A percentile compares a stretch with the other conserved stretches of the same genome.
Conservation (phyloP, 495 filamentous ascomycete species). For the Trichoderma erinaceum region DNA sequence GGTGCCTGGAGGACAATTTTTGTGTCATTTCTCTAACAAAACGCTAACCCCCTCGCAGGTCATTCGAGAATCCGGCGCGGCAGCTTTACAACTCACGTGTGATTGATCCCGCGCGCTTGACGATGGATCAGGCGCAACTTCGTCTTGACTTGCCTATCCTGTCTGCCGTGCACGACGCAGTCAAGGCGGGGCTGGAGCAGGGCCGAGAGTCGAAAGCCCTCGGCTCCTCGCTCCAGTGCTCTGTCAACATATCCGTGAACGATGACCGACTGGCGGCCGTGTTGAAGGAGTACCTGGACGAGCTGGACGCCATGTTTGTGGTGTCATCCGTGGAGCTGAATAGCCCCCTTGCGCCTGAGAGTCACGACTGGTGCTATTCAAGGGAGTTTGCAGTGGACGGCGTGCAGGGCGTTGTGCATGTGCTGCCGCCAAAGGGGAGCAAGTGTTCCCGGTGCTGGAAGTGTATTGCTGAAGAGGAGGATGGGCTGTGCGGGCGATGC, state of each 20-base stretch:
- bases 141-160: conserved; percentile 52
- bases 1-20: conserved; percentile 12
- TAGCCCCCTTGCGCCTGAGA: conserved; percentile 22
- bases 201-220: conserved; percentile 59
- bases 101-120: conserved; percentile 29
- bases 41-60: conserved; percentile 3
- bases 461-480: conserved; percentile 55
- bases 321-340: conserved; percentile 60
- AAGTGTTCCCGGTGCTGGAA: conserved; percentile 92
- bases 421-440: conserved; percentile 55
- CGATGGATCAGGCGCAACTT: conserved; percentile 25
- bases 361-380: conserved; percentile 49
- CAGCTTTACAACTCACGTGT: conserved; percentile 39
- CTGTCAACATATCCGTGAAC: conserved; percentile 38
- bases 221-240: conserved; percentile 68
- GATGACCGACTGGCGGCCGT: conserved; percentile 27
- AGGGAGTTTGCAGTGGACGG: conserved; percentile 49
- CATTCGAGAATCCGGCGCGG: conserved; percentile 32
- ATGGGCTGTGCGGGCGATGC: conserved; percentile 67
- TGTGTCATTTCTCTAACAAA: not conserved
- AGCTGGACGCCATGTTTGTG: conserved; percentile 70
- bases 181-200: conserved; percentile 65
- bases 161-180: conserved; percentile 48
- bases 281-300: conserved; percentile 50
- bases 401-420: conserved; percentile 46